Evolutionary conservation across 371 early-diverging fungal genomes (phyloP).

Genomic region (Mortierella sp.): DNA sequence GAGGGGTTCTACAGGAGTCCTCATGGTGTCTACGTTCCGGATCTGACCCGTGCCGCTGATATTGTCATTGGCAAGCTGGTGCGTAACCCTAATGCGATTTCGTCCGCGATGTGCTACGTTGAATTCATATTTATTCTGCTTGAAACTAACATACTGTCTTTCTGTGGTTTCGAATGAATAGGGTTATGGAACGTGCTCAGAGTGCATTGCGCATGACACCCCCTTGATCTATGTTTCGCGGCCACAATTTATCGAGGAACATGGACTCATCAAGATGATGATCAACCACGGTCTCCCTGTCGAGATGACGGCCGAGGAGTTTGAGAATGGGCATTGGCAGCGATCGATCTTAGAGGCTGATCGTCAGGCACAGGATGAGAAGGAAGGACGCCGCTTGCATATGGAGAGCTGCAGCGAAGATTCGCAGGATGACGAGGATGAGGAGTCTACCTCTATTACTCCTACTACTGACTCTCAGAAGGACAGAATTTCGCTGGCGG

Average conservation of each 20-base stretch:
- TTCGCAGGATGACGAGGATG: background rate
- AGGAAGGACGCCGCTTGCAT: slow-evolving; percentile 27
- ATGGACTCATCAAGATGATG: slow-evolving; percentile 78
- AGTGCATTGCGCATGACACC: slow-evolving; percentile 79
- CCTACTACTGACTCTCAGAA: background rate
- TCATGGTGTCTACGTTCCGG: slow-evolving; percentile 81
- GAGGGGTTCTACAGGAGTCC: slow-evolving; percentile 72
- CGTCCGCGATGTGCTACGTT: slow-evolving; percentile 53
- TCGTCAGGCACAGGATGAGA: slow-evolving; percentile 38
- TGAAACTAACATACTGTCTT: background rate
- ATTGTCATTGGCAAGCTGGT: slow-evolving; percentile 82
- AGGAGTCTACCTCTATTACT: background rate
- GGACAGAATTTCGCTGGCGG: background rate
- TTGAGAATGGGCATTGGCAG: slow-evolving; percentile 75
- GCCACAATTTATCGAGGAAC: slow-evolving; percentile 88
- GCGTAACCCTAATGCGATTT: slow-evolving; percentile 52
- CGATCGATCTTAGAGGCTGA: slow-evolving; percentile 54
- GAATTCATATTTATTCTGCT: background rate
- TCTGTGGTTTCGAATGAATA: slow-evolving; percentile 24
- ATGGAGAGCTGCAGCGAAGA: slow-evolving; percentile 27
- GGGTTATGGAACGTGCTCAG: slow-evolving; percentile 89
- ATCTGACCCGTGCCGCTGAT: slow-evolving; percentile 81
- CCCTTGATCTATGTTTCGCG: slow-evolving; percentile 85
- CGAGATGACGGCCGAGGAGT: slow-evolving; percentile 72
- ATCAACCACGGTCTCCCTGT: slow-evolving; percentile 73